phyloP scores from a whole-genome alignment of 345 rosid species.

The Trapa bicornis region DNA sequence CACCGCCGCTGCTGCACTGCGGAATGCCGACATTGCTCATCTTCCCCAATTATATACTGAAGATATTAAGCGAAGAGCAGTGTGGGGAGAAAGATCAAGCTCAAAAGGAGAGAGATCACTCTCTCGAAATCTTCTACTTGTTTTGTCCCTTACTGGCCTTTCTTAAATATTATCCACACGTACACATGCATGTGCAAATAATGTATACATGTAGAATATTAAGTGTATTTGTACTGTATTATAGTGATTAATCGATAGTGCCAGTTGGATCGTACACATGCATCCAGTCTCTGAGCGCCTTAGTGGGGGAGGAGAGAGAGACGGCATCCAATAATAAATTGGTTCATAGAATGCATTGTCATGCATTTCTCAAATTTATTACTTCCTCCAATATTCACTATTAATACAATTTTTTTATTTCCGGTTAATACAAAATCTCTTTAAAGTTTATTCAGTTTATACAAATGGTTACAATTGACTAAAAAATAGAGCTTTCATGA shows the following conservation, averaged over 20 bases:
- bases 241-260: neutral
- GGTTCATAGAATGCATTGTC: no score
- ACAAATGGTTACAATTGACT: no score
- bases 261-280: conserved; percentile 9
- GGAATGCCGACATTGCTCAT: neutral
- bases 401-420: no score
- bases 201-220: neutral
- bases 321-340: no score
- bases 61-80: neutral
- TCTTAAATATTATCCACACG: neutral
- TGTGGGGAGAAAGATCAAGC: no score
- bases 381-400: no score
- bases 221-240: neutral
- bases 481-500: no score
- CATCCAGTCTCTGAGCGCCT: conserved; percentile 7
- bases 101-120: neutral
- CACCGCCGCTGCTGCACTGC: conserved; percentile 10
- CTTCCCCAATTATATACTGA: neutral
- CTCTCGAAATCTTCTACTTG: conserved; percentile 1
- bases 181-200: neutral
- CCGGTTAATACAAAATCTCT: no score
- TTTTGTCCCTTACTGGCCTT: neutral
- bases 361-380: no score
- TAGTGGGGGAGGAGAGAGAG: neutral
- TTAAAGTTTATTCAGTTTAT: no score